Conservation (phyloP, 306 rosid species). For the Abrus pulchellus region DNA sequence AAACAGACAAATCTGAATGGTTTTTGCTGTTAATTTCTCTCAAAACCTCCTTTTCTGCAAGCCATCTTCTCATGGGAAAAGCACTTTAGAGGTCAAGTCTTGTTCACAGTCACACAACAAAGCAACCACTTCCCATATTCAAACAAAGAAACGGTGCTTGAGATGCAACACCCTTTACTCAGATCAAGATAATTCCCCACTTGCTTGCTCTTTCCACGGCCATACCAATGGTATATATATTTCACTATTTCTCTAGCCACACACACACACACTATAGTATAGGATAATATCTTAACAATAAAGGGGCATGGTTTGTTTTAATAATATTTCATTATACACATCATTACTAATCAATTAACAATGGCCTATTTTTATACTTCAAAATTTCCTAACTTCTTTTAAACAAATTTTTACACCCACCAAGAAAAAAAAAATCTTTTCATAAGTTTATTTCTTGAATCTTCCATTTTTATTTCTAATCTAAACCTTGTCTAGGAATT, state of each 20-base stretch:
- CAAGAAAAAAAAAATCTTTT: neutral
- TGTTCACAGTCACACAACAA: slow-evolving; percentile 47
- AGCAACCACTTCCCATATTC: slow-evolving; percentile 37
- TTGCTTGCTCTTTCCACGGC: slow-evolving; percentile 89
- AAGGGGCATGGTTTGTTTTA: neutral
- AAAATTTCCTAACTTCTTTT: neutral
- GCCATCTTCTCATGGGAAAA: slow-evolving; percentile 39
- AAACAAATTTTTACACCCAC: neutral
- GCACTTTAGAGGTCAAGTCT: slow-evolving; percentile 42
- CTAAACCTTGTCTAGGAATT: neutral
- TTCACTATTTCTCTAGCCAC: slow-evolving; percentile 20
- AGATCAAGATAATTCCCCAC: slow-evolving; percentile 62
- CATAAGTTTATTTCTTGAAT: neutral
- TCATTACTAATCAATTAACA: neutral
- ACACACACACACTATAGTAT: neutral
- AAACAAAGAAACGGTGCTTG: slow-evolving; percentile 63
- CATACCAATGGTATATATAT: slow-evolving; percentile 71
- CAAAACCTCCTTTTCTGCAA: slow-evolving; percentile 43
- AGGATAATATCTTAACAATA: neutral
- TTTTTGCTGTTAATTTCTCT: slow-evolving; percentile 38
- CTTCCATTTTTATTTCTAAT: too few relatives aligned
- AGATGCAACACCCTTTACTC: slow-evolving; percentile 76
- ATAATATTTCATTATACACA: neutral
- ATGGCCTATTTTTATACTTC: neutral
- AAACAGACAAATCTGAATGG: slow-evolving; percentile 47